Conservation (phyloP, 257 asterid species). For the Perilla frutescens region DNA sequence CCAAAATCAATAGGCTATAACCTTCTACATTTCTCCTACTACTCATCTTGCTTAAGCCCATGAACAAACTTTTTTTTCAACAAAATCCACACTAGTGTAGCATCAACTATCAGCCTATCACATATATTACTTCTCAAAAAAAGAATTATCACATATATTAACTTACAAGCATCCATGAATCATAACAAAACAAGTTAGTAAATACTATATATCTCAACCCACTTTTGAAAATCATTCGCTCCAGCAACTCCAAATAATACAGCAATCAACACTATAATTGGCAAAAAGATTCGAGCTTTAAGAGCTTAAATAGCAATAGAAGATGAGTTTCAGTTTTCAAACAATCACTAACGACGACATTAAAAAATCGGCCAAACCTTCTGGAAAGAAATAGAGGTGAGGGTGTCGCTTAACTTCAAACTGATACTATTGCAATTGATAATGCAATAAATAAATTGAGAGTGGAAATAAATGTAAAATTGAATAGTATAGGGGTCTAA, state of each 20-base stretch:
- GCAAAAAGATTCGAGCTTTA: background rate
- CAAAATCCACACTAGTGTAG: slow-evolving; percentile 8
- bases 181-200: background rate
- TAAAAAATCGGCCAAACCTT: background rate
- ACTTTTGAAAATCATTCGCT: background rate
- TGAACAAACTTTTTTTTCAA: background rate
- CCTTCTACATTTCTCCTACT: background rate
- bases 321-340: background rate
- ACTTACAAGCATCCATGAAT: background rate
- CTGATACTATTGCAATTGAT: background rate
- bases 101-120: background rate
- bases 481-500: too few species aligned
- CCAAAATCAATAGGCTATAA: background rate
- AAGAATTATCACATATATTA: background rate
- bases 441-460: background rate
- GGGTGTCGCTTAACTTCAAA: background rate
- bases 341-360: background rate
- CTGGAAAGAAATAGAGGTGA: background rate
- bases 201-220: background rate
- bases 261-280: slow-evolving; percentile 6
- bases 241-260: background rate
- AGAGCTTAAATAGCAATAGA: background rate
- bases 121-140: too few species aligned
- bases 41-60: background rate
- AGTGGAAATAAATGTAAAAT: too few species aligned